Conservation (phyloP, 129 eudicot genomes). For the Cynara cardunculus region DNA sequence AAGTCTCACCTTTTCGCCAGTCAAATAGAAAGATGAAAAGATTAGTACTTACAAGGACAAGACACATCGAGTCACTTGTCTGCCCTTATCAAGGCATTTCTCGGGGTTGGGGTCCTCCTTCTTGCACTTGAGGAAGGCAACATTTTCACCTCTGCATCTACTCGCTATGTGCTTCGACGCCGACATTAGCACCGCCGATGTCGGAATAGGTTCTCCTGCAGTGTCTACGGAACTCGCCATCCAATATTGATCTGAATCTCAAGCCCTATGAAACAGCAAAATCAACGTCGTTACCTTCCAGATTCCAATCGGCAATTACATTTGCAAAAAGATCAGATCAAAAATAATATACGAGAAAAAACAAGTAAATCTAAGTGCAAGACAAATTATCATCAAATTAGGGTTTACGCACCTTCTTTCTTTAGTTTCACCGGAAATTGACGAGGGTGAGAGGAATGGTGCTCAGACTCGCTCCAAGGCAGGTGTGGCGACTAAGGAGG, state of each 20-base stretch:
- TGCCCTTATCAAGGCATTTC: constrained; percentile 89
- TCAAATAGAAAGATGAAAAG: not conserved
- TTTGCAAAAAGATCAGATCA: constrained; percentile 2
- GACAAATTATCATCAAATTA: not conserved
- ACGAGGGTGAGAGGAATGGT: constrained; percentile 4
- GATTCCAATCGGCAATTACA: not conserved
- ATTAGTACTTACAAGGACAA: constrained; percentile 57
- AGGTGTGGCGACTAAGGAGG: constrained; percentile 1
- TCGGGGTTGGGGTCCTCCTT: constrained; percentile 90
- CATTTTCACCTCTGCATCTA: constrained; percentile 67
- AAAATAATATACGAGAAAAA: not conserved
- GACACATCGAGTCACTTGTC: constrained; percentile 80
- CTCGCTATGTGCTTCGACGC: constrained; percentile 78
- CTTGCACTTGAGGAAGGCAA: constrained; percentile 84
- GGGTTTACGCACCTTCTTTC: constrained; percentile 29
- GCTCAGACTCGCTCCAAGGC: constrained; percentile 19
- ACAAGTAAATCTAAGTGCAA: not conserved
- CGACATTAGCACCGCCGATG: constrained; percentile 80
- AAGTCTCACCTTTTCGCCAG: not conserved
- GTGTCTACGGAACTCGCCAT: constrained; percentile 56
- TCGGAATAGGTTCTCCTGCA: constrained; percentile 66
- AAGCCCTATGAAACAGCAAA: constrained; percentile 22
- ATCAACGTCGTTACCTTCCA: not conserved
- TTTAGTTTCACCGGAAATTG: constrained; percentile 13
- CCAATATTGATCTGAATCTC: not conserved